These are phyloP conservation scores for Colletotrichum tropicale DNA, from an alignment of 2,329 filamentous ascomycete species.

Conservation along the genomic window DNA sequence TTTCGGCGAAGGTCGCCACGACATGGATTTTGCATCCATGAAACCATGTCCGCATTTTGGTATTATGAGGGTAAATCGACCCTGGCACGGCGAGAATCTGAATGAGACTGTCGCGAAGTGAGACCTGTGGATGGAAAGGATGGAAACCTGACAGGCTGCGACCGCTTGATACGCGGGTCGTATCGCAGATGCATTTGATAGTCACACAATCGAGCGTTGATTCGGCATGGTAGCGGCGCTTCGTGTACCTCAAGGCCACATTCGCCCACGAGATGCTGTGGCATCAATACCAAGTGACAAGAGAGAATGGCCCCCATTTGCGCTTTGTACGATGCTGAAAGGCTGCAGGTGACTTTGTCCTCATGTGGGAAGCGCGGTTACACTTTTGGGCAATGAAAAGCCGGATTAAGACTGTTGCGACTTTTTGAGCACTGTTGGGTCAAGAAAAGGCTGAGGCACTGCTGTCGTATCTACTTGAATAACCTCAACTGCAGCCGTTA, in stretches of 20 bases:
- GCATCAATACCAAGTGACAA: background rate
- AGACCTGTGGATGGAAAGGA: background rate
- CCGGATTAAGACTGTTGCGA: conserved; percentile 6
- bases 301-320: background rate
- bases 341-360: background rate
- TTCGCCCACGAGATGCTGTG: background rate
- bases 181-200: background rate
- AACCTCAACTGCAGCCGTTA: conserved; percentile 11
- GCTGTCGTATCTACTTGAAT: conserved; percentile 23
- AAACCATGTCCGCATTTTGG: background rate
- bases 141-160: background rate
- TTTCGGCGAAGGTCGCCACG: background rate
- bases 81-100: background rate
- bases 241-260: background rate
- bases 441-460: conserved; percentile 24
- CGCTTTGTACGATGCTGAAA: background rate
- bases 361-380: background rate
- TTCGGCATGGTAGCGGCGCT: background rate
- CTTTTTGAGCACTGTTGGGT: conserved; percentile 18
- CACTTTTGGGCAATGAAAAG: background rate
- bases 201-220: background rate
- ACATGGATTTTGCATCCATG: background rate
- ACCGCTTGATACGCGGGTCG: background rate
- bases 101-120: background rate
- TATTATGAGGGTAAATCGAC: background rate